These are phyloP conservation scores for Saccharomycopsis synnaedendra DNA, from an alignment of 805 yeast genomes.

Conservation along the genomic window DNA sequence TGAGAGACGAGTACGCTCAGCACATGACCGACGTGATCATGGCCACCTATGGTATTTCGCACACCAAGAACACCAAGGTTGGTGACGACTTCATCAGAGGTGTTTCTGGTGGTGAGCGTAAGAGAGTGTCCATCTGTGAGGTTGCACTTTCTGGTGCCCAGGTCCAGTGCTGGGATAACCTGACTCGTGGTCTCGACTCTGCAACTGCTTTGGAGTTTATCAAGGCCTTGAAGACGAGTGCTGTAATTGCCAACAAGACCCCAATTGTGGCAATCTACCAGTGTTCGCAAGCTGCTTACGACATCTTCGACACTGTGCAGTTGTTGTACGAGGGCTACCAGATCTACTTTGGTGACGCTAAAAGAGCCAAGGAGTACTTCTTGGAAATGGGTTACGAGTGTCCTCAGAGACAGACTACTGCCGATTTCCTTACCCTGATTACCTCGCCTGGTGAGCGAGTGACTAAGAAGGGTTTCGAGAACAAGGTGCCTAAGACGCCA, in stretches of 20 bases:
- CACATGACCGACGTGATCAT: conserved; percentile 39
- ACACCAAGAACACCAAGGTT: conserved; percentile 52
- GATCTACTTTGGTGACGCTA: conserved; percentile 38
- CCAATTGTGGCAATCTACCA: conserved; percentile 54
- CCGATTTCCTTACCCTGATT: conserved; percentile 45
- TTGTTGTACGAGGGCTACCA: conserved; percentile 45
- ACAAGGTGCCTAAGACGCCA: conserved; percentile 40
- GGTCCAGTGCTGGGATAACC: conserved; percentile 45
- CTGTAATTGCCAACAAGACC: conserved; percentile 37
- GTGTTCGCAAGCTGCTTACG: conserved; percentile 44
- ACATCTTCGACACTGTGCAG: conserved; percentile 40
- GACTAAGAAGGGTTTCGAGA: conserved; percentile 30
- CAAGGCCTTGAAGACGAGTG: conserved; percentile 40
- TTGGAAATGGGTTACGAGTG: conserved; percentile 44
- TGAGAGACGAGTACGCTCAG: conserved; percentile 36
- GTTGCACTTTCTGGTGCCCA: conserved; percentile 38
- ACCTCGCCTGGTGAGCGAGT: conserved; percentile 43
- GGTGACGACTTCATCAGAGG: conserved; percentile 61
- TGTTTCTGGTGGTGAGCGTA: conserved; percentile 67
- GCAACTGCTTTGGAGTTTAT: conserved; percentile 50
- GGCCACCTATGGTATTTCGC: conserved; percentile 39
- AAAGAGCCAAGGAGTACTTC: conserved; percentile 37
- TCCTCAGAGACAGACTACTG: conserved; percentile 47
- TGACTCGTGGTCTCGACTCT: conserved; percentile 57
- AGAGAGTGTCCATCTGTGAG: conserved; percentile 67